phyloP scores from a whole-genome alignment of 805 yeast species.

The Saccharomycopsis sp. region DNA sequence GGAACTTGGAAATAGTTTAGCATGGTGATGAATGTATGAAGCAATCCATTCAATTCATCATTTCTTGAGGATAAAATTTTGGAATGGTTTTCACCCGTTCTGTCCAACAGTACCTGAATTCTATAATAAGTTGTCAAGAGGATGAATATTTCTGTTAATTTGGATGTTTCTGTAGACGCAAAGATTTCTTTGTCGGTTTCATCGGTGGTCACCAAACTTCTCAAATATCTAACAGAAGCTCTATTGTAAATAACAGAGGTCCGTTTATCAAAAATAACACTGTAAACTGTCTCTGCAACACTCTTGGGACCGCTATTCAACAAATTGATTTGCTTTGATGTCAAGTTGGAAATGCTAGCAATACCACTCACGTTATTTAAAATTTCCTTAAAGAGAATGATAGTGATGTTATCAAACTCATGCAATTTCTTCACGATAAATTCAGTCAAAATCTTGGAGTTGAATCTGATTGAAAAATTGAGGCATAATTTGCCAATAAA shows the following conservation, averaged over 20 bases:
- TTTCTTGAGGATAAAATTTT: slow-evolving; percentile 63
- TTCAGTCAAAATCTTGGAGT: slow-evolving; percentile 50
- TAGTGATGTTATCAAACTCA: slow-evolving; percentile 46
- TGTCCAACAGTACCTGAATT: slow-evolving; percentile 29
- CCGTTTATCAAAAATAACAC: slow-evolving; percentile 37
- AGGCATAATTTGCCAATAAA: slow-evolving; percentile 70
- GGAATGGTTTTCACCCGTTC: slow-evolving; percentile 37
- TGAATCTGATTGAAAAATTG: slow-evolving; percentile 43
- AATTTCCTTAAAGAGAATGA: slow-evolving; percentile 59
- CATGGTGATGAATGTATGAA: slow-evolving; percentile 56
- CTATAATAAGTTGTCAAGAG: slow-evolving; percentile 44
- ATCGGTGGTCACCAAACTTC: slow-evolving; percentile 23
- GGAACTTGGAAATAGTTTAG: slow-evolving; percentile 38
- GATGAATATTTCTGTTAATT: slow-evolving; percentile 47
- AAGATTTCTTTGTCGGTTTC: slow-evolving; percentile 3
- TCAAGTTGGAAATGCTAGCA: slow-evolving; percentile 56
- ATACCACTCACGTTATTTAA: slow-evolving; percentile 73
- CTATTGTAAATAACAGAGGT: background rate
- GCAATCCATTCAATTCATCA: slow-evolving; percentile 63
- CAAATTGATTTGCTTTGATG: slow-evolving; percentile 53
- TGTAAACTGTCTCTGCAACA: slow-evolving; percentile 46
- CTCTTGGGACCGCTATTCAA: slow-evolving; percentile 50
- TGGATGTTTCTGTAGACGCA: slow-evolving; percentile 1
- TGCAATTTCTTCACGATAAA: slow-evolving; percentile 58
- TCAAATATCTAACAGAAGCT: slow-evolving; percentile 43